phyloP scores from a whole-genome alignment of 2,329 filamentous ascomycete genomes.

The Tothia fuscella region DNA sequence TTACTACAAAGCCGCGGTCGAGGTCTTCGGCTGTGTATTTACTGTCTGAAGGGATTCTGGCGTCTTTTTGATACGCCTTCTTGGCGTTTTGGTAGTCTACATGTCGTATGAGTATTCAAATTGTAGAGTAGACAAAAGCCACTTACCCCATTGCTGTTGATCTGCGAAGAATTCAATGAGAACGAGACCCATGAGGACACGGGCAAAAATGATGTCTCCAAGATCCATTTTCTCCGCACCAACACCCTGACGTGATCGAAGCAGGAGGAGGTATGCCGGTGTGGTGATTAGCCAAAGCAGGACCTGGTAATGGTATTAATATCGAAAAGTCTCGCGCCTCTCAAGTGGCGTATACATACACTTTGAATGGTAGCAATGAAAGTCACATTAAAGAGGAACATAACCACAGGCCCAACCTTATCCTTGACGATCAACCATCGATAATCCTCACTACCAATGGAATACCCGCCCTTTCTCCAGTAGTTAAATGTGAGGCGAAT shows the following conservation, averaged over 20 bases:
- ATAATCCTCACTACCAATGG: constrained; percentile 85
- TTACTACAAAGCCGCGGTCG: constrained; percentile 77
- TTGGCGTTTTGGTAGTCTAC: constrained; percentile 73
- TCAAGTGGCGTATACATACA: constrained; percentile 25
- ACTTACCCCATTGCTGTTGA: constrained; percentile 77
- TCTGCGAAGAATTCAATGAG: constrained; percentile 72
- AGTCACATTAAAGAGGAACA: constrained; percentile 76
- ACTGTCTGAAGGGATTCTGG: constrained; percentile 50
- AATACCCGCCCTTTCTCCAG: constrained; percentile 88
- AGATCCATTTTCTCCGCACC: constrained; percentile 26
- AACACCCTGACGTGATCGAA: constrained; percentile 53
- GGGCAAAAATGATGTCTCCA: constrained; percentile 47
- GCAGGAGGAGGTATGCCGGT: constrained; percentile 72
- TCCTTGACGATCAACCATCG: constrained; percentile 71
- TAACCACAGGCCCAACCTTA: constrained; percentile 49
- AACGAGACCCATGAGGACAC: constrained; percentile 43
- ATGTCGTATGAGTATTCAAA: constrained; percentile 5
- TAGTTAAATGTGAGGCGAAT: constrained; percentile 94
- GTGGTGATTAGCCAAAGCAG: constrained; percentile 68
- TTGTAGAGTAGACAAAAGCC: background rate
- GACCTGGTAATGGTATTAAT: constrained; percentile 33
- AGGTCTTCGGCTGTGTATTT: constrained; percentile 61
- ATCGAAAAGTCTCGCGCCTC: background rate
- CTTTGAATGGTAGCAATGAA: constrained; percentile 78
- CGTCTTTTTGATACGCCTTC: constrained; percentile 58